Evolutionary conservation across 2,329 filamentous ascomycete species (phyloP).

Genomic region (Xylaria sp.): DNA sequence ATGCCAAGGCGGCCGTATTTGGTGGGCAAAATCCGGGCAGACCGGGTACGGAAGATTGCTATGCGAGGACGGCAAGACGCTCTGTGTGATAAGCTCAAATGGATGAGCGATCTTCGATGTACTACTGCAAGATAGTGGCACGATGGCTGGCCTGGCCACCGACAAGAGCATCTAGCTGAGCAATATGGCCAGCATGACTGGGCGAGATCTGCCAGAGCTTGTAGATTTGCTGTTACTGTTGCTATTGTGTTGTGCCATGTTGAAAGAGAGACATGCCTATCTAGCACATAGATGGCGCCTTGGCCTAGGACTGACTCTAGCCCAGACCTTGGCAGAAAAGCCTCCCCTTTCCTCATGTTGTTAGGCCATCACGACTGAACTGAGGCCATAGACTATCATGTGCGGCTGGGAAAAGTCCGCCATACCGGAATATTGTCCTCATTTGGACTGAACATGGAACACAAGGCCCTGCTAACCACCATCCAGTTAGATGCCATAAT

Average conservation of each 20-base stretch:
- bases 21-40: conserved; percentile 16
- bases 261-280: background rate
- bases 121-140: background rate
- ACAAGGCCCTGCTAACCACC: conserved; percentile 7
- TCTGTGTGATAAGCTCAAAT: background rate
- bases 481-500: conserved; percentile 2
- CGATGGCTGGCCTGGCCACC: background rate
- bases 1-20: conserved; percentile 28
- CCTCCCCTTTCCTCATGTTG: background rate
- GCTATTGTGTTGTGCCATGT: background rate
- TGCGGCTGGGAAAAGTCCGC: conserved; percentile 1
- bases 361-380: background rate
- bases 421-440: conserved; percentile 22
- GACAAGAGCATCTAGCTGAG: background rate
- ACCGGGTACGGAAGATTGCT: conserved; percentile 15
- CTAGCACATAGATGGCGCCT: conserved; percentile 2
- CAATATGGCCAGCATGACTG: background rate
- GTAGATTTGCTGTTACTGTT: background rate
- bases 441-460: conserved; percentile 18
- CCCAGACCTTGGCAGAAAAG: conserved; percentile 31
- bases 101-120: background rate
- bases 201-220: conserved; percentile 2
- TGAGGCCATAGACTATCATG: background rate
- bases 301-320: background rate
- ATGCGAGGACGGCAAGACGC: conserved; percentile 5